A percentile compares a stretch with the other conserved stretches of the same genome.
Evolutionary conservation across 169 alveolate genomes (phyloP).

Genomic region (Plasmodium knowlesi): DNA sequence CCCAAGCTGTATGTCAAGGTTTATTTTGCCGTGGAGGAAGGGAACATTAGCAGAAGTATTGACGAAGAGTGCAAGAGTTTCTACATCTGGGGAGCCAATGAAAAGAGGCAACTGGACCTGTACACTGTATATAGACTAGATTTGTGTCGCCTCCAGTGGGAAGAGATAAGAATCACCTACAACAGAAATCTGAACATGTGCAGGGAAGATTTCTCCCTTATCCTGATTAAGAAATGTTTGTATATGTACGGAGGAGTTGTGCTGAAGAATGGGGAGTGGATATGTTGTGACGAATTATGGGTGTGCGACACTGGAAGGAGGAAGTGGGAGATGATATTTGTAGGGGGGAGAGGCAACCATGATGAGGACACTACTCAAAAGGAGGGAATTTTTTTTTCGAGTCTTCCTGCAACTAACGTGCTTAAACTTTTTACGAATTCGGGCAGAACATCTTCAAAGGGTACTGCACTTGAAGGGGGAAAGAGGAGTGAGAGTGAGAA

Average conservation of each 20-base stretch:
- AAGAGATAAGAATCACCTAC: slow-evolving; percentile 25
- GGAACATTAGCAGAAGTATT: background rate
- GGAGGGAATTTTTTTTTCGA: background rate
- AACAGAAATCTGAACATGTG: slow-evolving; percentile 10
- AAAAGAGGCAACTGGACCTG: slow-evolving; percentile 14
- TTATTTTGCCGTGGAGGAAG: slow-evolving; percentile 12
- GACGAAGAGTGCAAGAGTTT: background rate
- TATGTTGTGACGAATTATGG: slow-evolving; percentile 23
- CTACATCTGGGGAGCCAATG: slow-evolving; percentile 38
- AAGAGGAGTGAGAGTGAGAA: background rate
- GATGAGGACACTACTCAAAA: background rate
- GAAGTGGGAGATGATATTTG: slow-evolving; percentile 17
- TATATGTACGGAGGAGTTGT: slow-evolving; percentile 47
- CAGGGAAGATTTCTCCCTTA: slow-evolving; percentile 48
- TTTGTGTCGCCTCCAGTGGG: slow-evolving; percentile 14
- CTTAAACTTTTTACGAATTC: background rate
- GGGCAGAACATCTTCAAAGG: background rate
- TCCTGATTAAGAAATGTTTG: background rate
- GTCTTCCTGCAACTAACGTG: background rate
- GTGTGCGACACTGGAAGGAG: slow-evolving; percentile 15
- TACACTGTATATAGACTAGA: slow-evolving; percentile 12
- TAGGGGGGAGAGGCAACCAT: background rate
- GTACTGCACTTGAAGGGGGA: background rate
- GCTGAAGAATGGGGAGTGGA: background rate
- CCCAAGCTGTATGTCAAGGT: slow-evolving; percentile 23